Evolutionary conservation across 208 protist species (phyloP).

Genomic region (Acanthamoeba sp.): DNA sequence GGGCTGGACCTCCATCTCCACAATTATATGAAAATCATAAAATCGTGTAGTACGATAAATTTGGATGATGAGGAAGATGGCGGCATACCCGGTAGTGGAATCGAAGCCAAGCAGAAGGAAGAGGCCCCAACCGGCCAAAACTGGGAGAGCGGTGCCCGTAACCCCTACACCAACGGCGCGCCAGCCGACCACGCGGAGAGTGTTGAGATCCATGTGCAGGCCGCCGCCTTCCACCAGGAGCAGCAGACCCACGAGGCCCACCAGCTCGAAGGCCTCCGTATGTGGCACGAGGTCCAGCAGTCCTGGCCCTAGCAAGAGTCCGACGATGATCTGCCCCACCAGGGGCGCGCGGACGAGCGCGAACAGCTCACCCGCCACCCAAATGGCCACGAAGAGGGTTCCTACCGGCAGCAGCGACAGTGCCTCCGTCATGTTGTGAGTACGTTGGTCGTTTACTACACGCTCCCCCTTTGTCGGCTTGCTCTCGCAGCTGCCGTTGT

Average conservation of each 20-base stretch:
- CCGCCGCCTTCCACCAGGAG: slow-evolving; percentile 69
- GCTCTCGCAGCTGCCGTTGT: no score
- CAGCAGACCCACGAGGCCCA: slow-evolving; percentile 43
- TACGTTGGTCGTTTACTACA: background rate
- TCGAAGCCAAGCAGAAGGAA: background rate
- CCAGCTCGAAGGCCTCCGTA: background rate
- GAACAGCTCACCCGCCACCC: slow-evolving; percentile 43
- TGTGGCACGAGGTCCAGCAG: slow-evolving; percentile 58
- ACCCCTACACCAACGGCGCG: background rate
- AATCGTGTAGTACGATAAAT: no score
- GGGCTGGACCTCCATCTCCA: background rate
- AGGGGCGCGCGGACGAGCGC: background rate
- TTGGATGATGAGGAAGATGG: background rate
- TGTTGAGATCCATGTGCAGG: slow-evolving; percentile 63
- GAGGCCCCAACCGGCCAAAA: slow-evolving; percentile 8
- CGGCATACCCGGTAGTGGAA: background rate
- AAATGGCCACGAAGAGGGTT: slow-evolving; percentile 18
- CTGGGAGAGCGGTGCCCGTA: slow-evolving; percentile 11
- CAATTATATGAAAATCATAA: background rate
- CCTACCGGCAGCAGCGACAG: slow-evolving; percentile 42
- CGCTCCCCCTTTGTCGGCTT: no score
- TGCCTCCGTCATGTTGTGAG: background rate
- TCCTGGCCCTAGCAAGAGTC: slow-evolving; percentile 33
- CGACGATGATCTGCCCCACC: slow-evolving; percentile 60
- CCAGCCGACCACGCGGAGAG: slow-evolving; percentile 30